A percentile compares a stretch with the other conserved stretches of the same genome.
phyloP scores from a whole-genome alignment of 805 yeast species.

The Kluyveromyces lactis region DNA sequence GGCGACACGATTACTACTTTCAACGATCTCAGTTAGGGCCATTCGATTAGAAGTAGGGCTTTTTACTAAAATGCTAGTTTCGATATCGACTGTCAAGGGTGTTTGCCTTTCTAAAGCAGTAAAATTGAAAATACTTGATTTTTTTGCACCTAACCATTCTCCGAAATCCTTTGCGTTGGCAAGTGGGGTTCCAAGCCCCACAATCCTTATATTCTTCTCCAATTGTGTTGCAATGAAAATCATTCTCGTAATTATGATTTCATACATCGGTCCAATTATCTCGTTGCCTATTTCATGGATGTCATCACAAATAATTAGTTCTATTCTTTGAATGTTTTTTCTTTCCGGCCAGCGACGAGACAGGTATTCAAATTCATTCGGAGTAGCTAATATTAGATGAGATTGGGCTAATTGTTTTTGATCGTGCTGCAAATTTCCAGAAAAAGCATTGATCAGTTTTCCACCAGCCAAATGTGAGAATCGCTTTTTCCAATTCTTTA shows the following conservation, averaged over 20 bases:
- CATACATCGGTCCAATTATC: constrained; percentile 54
- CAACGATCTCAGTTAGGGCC: constrained; percentile 42
- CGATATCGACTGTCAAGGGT: constrained; percentile 52
- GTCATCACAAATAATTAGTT: constrained; percentile 65
- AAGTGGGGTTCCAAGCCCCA: constrained; percentile 63
- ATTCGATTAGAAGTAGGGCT: constrained; percentile 34
- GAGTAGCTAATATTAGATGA: constrained; percentile 71
- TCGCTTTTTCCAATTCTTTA: constrained; percentile 44
- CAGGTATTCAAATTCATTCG: constrained; percentile 62
- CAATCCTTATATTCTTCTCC: constrained; percentile 49
- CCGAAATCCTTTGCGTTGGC: constrained; percentile 73
- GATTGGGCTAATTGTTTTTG: constrained; percentile 45
- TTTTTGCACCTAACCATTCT: constrained; percentile 76
- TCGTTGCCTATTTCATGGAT: constrained; percentile 58
- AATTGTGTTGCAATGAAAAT: constrained; percentile 59
- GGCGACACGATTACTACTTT: constrained; percentile 30
- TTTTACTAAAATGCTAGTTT: constrained; percentile 36
- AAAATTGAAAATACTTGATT: constrained; percentile 58
- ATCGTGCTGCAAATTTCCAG: constrained; percentile 45
- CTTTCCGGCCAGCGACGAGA: constrained; percentile 81
- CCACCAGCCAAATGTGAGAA: constrained; percentile 47
- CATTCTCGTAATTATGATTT: constrained; percentile 61
- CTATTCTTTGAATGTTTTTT: constrained; percentile 58
- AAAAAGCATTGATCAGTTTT: constrained; percentile 46
- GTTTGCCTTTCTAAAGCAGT: constrained; percentile 50